phyloP scores from a whole-genome alignment of 495 filamentous ascomycete species.

The Arthonia radiata region DNA sequence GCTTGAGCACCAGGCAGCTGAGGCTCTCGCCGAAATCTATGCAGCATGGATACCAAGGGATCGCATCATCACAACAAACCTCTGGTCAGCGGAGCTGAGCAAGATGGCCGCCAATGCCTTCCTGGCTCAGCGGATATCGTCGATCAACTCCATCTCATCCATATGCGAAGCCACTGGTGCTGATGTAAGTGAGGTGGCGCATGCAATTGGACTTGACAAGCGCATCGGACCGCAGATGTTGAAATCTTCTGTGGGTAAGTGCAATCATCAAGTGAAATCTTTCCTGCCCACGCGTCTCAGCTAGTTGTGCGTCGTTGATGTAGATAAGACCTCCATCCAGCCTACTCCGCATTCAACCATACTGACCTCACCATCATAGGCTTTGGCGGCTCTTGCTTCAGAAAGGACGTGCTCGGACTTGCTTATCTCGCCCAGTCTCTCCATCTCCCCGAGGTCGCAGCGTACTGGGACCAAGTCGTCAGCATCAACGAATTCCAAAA shows the following conservation, averaged over 20 bases:
- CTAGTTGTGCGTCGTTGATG: too few species aligned
- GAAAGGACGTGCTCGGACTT: constrained; percentile 58
- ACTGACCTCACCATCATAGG: constrained; percentile 9
- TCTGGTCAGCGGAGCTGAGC: constrained; percentile 58
- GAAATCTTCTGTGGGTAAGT: constrained; percentile 47
- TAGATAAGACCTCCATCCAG: not conserved
- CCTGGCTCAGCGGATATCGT: constrained; percentile 62
- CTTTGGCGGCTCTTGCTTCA: constrained; percentile 52
- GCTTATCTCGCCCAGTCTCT: constrained; percentile 49
- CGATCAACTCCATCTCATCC: constrained; percentile 36
- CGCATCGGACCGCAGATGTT: constrained; percentile 51
- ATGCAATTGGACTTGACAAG: constrained; percentile 42
- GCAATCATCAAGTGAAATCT: too few species aligned
- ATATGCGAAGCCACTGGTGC: constrained; percentile 55
- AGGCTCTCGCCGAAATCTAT: constrained; percentile 38
- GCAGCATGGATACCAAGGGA: constrained; percentile 40
- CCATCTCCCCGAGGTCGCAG: constrained; percentile 45
- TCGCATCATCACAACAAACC: constrained; percentile 45
- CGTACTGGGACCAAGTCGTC: constrained; percentile 52
- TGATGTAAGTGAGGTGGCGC: constrained; percentile 45
- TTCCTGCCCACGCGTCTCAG: too few species aligned
- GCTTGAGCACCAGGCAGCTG: constrained; percentile 36
- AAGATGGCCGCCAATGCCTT: constrained; percentile 66
- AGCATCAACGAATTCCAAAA: constrained; percentile 60
- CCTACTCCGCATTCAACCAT: constrained; percentile 5